Evolutionary conservation across 1,284 basidiomycete genomes (phyloP).

Genomic region (Entoloma clypeatum): DNA sequence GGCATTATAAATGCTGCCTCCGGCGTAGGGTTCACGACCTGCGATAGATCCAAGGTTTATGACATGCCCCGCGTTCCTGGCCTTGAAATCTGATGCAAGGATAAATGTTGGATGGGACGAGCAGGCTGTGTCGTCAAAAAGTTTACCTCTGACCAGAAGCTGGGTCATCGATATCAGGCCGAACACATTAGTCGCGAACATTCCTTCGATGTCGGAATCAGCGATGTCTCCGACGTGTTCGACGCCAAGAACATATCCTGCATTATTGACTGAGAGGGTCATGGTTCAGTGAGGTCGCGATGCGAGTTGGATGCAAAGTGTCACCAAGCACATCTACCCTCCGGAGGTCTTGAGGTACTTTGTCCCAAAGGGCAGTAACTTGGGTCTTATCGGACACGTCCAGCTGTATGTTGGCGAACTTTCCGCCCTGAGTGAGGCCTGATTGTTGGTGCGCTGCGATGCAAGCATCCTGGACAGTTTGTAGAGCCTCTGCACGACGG

Average conservation of each 20-base stretch:
- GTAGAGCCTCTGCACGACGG: constrained; percentile 61
- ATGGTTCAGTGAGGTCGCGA: constrained; percentile 5
- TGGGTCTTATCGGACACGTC: constrained; percentile 75
- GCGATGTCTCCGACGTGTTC: constrained; percentile 81
- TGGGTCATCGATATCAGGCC: constrained; percentile 86
- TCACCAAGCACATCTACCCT: constrained; percentile 74
- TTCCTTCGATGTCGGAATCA: constrained; percentile 73
- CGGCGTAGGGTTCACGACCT: constrained; percentile 87
- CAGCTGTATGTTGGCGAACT: constrained; percentile 61
- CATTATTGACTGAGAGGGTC: constrained; percentile 71
- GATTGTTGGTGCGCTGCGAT: constrained; percentile 67
- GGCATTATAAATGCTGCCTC: constrained; percentile 79
- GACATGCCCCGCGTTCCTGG: constrained; percentile 82
- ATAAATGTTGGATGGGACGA: not conserved
- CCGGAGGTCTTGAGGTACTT: constrained; percentile 64
- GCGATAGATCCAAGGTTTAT: constrained; percentile 96
- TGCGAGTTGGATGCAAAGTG: constrained; percentile 14
- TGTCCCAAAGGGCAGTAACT: constrained; percentile 61
- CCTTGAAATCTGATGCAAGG: constrained; percentile 74
- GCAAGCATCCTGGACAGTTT: constrained; percentile 64
- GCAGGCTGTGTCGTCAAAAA: not conserved
- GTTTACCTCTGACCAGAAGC: constrained; percentile 65
- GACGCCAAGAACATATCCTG: constrained; percentile 81
- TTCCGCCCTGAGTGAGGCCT: constrained; percentile 67
- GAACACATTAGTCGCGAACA: constrained; percentile 93